Evolutionary conservation across 2,329 filamentous ascomycete species (phyloP).

Genomic region (Ramularia endophylla): DNA sequence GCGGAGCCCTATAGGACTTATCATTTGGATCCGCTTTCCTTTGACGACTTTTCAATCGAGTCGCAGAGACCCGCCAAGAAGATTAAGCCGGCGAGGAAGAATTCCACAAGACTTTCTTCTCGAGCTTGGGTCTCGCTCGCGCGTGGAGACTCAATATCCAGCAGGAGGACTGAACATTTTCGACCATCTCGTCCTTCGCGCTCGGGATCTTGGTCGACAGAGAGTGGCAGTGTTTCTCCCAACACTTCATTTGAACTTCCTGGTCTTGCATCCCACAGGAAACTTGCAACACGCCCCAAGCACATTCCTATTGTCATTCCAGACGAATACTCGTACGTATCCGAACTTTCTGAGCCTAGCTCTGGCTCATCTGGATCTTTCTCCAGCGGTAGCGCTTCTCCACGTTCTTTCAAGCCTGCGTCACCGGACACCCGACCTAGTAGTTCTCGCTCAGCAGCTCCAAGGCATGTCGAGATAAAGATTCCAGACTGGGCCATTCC

Average conservation of each 20-base stretch:
- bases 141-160: conserved; percentile 3
- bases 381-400: conserved; percentile 9
- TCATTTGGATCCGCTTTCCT: conserved; percentile 2
- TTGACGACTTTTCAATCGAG: conserved; percentile 5
- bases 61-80: conserved; percentile 6
- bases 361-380: conserved; percentile 12
- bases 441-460: conserved; percentile 13
- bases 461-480: conserved; percentile 46
- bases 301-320: conserved; percentile 42
- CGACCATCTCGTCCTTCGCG: conserved; percentile 6
- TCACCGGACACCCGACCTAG: conserved; percentile 8
- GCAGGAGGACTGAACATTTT: neutral
- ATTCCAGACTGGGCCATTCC: conserved; percentile 42
- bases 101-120: conserved; percentile 11
- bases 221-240: conserved; percentile 12
- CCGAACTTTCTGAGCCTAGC: conserved; percentile 9
- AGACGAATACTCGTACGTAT: conserved; percentile 28
- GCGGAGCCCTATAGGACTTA: no score
- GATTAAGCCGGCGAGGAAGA: conserved; percentile 12
- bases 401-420: conserved; percentile 5
- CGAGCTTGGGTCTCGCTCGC: conserved; percentile 16
- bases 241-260: conserved; percentile 19
- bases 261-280: conserved; percentile 6
- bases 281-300: conserved; percentile 29
- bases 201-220: conserved; percentile 9